These are phyloP conservation scores for Pseudodiploospora longispora DNA, from an alignment of 2,329 filamentous ascomycete genomes.

Conservation along the genomic window DNA sequence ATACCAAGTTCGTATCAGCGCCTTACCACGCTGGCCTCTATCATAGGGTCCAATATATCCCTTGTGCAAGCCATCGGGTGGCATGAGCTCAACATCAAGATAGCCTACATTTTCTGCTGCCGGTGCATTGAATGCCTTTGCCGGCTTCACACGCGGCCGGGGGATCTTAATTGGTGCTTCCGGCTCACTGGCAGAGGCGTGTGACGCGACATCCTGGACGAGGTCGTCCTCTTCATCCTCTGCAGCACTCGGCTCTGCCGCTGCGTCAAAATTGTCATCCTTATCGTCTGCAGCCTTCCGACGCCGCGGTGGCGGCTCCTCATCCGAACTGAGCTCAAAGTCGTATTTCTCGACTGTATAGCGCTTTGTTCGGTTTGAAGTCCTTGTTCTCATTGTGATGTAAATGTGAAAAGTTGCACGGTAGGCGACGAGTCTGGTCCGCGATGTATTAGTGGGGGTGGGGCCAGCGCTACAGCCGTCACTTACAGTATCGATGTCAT, in stretches of 20 bases:
- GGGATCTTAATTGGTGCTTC: slow-evolving; percentile 17
- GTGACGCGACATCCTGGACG: slow-evolving; percentile 24
- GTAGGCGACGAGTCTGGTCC: too few species aligned
- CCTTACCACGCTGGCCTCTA: slow-evolving; percentile 22
- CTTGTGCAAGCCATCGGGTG: slow-evolving; percentile 23
- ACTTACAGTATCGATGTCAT: too few species aligned
- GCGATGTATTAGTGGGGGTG: too few species aligned
- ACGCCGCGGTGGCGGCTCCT: slow-evolving; percentile 16
- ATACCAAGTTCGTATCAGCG: slow-evolving; percentile 33
- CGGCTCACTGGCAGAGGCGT: slow-evolving; percentile 22
- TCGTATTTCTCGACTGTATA: slow-evolving; percentile 26
- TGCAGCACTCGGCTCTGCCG: slow-evolving; percentile 11
- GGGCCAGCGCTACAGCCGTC: too few species aligned
- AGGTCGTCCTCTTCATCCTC: slow-evolving; percentile 22
- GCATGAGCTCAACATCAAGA: slow-evolving; percentile 25
- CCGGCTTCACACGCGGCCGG: slow-evolving; percentile 17
- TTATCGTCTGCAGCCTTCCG: slow-evolving; percentile 17
- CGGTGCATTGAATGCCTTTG: slow-evolving; percentile 15
- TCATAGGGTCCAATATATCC: slow-evolving; percentile 29
- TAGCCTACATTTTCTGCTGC: slow-evolving; percentile 17
- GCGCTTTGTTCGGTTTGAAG: slow-evolving; percentile 27
- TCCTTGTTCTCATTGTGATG: slow-evolving; percentile 28
- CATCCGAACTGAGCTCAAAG: slow-evolving; percentile 26
- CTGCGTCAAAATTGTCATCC: slow-evolving; percentile 24
- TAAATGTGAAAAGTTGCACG: not conserved